A percentile compares a stretch with the other conserved stretches of the same genome.
Evolutionary conservation across 78 protist genomes (phyloP).

Genomic region (Protostelium mycophagum): DNA sequence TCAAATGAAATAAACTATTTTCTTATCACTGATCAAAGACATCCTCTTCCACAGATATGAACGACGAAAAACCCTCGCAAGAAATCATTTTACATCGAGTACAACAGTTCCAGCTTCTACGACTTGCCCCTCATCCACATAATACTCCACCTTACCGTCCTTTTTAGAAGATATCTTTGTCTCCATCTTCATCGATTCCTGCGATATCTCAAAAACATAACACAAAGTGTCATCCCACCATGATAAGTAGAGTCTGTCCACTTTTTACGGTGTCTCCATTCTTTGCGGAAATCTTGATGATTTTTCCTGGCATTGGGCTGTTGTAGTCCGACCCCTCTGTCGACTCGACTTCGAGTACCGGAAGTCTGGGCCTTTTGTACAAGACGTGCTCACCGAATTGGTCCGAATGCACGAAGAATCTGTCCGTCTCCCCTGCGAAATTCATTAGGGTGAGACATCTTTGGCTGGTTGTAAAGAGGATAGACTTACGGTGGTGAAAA

Average conservation of each 20-base stretch:
- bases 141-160: not conserved
- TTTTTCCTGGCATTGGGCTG: not conserved
- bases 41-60: too few species aligned
- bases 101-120: not conserved
- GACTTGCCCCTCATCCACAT: not conserved
- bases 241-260: not conserved
- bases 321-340: not conserved
- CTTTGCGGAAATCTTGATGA: not conserved
- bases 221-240: too few species aligned
- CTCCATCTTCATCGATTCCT: not conserved
- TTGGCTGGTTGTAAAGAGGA: too few species aligned
- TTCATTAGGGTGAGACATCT: too few species aligned
- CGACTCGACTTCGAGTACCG: not conserved
- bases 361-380: not conserved
- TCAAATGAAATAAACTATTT: too few species aligned
- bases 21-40: too few species aligned
- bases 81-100: not conserved
- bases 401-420: not conserved
- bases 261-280: not conserved
- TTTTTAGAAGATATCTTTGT: not conserved
- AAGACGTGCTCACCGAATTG: not conserved
- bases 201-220: not conserved
- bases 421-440: too few species aligned
- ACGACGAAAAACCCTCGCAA: too few species aligned
- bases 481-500: too few species aligned